Evolutionary conservation across 352 stramenopile species (phyloP).

Genomic region (Peronospora farinosa): DNA sequence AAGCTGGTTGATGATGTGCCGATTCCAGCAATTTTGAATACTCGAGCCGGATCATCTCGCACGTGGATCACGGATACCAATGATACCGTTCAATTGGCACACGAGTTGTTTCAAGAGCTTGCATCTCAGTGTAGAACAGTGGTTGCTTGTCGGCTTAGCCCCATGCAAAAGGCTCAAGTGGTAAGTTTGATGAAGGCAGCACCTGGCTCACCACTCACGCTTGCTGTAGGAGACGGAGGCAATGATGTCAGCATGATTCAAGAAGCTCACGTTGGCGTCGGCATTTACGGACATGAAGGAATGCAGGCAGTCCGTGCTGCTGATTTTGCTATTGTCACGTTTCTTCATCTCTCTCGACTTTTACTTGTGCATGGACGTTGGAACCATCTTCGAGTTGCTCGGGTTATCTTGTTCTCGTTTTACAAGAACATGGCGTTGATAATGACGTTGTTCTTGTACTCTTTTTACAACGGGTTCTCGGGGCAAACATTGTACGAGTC

Average conservation of each 20-base stretch:
- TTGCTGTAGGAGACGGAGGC: conserved; percentile 97
- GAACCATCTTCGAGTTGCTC: conserved; percentile 77
- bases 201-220: conserved; percentile 67
- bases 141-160: conserved; percentile 81
- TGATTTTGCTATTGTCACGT: conserved; percentile 83
- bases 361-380: conserved; percentile 79
- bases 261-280: conserved; percentile 96
- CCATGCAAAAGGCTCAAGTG: conserved; percentile 90
- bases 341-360: conserved; percentile 68
- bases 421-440: conserved; percentile 93
- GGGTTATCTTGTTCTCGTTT: conserved; percentile 83
- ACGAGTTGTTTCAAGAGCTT: conserved; percentile 78
- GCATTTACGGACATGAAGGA: conserved; percentile 97
- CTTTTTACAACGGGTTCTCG: conserved; percentile 87
- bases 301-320: conserved; percentile 83
- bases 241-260: conserved; percentile 99
- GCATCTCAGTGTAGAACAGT: conserved; percentile 82
- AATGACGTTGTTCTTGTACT: conserved; percentile 89
- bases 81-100: conserved; percentile 24
- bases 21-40: conserved; percentile 21
- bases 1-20: conserved; percentile 48
- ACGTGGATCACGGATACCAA: conserved; percentile 23
- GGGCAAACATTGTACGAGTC: conserved; percentile 85
- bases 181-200: conserved; percentile 91
- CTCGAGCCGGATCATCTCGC: conserved; percentile 31